Percentiles rank a stretch among this genome's conserved stretches.
These are phyloP conservation scores for Trichoderma sp. DNA, from an alignment of 2,329 filamentous ascomycete species.

Conservation along the genomic window DNA sequence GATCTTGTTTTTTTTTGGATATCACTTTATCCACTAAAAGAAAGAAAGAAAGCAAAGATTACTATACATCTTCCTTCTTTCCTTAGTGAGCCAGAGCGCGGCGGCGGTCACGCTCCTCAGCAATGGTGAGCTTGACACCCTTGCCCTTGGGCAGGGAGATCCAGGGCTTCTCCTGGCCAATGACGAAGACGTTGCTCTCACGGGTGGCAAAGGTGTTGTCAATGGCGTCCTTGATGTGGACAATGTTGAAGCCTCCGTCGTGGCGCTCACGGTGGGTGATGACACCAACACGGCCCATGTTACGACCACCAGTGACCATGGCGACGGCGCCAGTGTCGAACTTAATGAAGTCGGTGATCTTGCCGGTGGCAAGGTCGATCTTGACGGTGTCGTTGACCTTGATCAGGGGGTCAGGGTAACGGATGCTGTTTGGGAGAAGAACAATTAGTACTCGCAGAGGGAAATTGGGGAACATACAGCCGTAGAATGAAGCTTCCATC, in stretches of 20 bases:
- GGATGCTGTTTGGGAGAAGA: slow-evolving; percentile 68
- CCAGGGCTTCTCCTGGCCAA: slow-evolving; percentile 98
- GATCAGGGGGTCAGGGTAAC: slow-evolving; percentile 96
- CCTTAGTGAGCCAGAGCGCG: slow-evolving; percentile 59
- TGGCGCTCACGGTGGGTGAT: slow-evolving; percentile 99
- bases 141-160: slow-evolving; percentile 99
- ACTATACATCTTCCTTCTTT: neutral
- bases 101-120: slow-evolving; percentile 98
- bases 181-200: slow-evolving; percentile 99
- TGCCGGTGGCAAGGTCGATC: slow-evolving; percentile 95
- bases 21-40: slow-evolving; percentile 29
- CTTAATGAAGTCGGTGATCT: slow-evolving; percentile 97
- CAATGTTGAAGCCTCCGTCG: slow-evolving; percentile 99
- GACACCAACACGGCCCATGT: slow-evolving; percentile 99
- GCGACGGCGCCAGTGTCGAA: slow-evolving; percentile 98
- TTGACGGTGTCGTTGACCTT: slow-evolving; percentile 99
- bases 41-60: slow-evolving; percentile 25
- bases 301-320: slow-evolving; percentile 99
- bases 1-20: slow-evolving; percentile 1
- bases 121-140: slow-evolving; percentile 99
- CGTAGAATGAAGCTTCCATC: slow-evolving; percentile 48
- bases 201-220: slow-evolving; percentile 99
- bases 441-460: slow-evolving; percentile 43
- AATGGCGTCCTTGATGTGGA: slow-evolving; percentile 99
- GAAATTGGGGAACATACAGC: slow-evolving; percentile 52